Evolutionary conservation across 2,329 filamentous ascomycete species (phyloP).

Genomic region (Penicillium sp.): DNA sequence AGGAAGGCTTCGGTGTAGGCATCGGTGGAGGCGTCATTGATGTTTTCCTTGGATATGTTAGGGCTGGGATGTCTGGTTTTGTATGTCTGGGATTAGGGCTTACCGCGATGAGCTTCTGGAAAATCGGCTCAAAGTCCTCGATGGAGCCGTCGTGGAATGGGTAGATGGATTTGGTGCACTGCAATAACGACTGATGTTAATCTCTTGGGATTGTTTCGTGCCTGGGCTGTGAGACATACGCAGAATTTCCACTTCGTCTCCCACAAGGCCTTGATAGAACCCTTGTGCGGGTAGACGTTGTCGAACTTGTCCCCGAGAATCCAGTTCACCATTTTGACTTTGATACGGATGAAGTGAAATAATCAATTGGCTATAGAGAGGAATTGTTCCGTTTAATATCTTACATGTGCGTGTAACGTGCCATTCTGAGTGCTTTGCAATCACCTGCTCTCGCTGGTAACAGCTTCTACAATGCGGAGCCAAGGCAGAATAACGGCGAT

Average conservation of each 20-base stretch:
- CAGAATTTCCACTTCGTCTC: slow-evolving; percentile 72
- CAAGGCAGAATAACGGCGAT: background rate
- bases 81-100: slow-evolving; percentile 6
- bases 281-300: slow-evolving; percentile 54
- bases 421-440: background rate
- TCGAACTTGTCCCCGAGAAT: slow-evolving; percentile 48
- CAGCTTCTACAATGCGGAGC: background rate
- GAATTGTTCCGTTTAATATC: background rate
- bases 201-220: background rate
- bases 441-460: background rate
- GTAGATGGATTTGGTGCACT: slow-evolving; percentile 61
- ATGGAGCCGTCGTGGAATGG: slow-evolving; percentile 70
- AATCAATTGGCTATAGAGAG: background rate
- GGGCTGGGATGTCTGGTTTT: background rate
- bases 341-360: background rate
- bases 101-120: slow-evolving; percentile 59
- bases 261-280: slow-evolving; percentile 62
- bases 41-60: slow-evolving; percentile 43
- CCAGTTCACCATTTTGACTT: slow-evolving; percentile 27
- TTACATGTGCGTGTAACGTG: background rate
- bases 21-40: slow-evolving; percentile 63
- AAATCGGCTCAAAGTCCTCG: slow-evolving; percentile 67
- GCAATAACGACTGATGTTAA: slow-evolving; percentile 18
- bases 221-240: slow-evolving; percentile 40
- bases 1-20: slow-evolving; percentile 63